Base-by-base conservation (phyloP, 345 rosid species). In the Eucalyptus decipiens region DNA sequence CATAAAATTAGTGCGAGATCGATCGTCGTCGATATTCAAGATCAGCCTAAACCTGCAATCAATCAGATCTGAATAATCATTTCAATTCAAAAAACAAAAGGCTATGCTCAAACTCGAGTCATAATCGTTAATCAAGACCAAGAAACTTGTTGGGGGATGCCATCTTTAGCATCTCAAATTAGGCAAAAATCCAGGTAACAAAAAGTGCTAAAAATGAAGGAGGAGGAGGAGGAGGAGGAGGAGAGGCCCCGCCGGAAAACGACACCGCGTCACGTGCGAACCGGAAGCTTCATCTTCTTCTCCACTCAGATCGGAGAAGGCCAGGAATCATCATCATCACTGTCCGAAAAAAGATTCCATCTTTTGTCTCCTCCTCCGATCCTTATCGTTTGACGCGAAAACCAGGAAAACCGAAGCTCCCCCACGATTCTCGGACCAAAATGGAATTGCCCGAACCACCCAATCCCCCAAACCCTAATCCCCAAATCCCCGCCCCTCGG, bases 391-490 rank as follows among this genome's bases (percentile, higher is more conserved):
- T 23, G 85, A 76, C 85, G 85, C 85, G 85, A 76, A 76, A 76
- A 76, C 85, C 85, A 40, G 85, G 13, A 19, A 18, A 72, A 43
- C 76, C 81, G 11, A 11, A 76, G 30, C 47, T 34, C 69, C 18
- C 17, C 47, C 85, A 6, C 85, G 28, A 40, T 76, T 76, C 47
- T 76, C 30, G 85, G 28, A 76, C 85, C 85, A 11, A 11, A 11
- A 76, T 76, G 85, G 85, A 88, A 32, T 50, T 93, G 86, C 62
- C 89, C 81, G 85, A 92, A 83, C 89, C 87, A 28, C 85, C 85
- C 47, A 40, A 76, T 76, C 28, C 83, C 13, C 83, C 83, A 76
- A 90, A 42, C 86, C 87, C 62, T 11, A 65, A 86, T n/a, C 90
- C 86, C 83, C 72, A 26, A 30, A n/a, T 54, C 34, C 54, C 54